A percentile compares a stretch with the other conserved stretches of the same genome.
Conservation (phyloP, 805 yeast genomes). For the Candida boidinii region DNA sequence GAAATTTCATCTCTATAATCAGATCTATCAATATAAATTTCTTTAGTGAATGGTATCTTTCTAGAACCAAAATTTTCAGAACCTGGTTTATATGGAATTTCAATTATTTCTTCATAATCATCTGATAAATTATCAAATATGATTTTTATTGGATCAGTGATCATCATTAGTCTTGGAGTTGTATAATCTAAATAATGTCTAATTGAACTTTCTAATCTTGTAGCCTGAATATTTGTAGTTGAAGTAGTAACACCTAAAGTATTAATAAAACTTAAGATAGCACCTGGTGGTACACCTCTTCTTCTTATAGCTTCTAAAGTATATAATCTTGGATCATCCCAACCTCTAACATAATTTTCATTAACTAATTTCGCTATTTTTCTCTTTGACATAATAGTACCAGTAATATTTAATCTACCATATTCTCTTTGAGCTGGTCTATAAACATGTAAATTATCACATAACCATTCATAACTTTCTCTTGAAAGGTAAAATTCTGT, state of each 20-base stretch:
- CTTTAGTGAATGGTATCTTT: slow-evolving; percentile 66
- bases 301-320: slow-evolving; percentile 92
- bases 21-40: slow-evolving; percentile 74
- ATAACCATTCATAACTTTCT: slow-evolving; percentile 96
- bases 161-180: slow-evolving; percentile 92
- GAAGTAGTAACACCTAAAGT: slow-evolving; percentile 96
- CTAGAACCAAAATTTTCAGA: slow-evolving; percentile 66
- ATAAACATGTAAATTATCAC: slow-evolving; percentile 90
- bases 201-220: slow-evolving; percentile 82
- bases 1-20: slow-evolving; percentile 70
- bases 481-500: slow-evolving; percentile 89
- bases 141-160: slow-evolving; percentile 79
- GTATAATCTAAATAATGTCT: slow-evolving; percentile 82
- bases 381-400: slow-evolving; percentile 90
- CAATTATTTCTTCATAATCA: slow-evolving; percentile 59
- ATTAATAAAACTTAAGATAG: slow-evolving; percentile 84
- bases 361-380: slow-evolving; percentile 90
- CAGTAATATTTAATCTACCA: slow-evolving; percentile 92
- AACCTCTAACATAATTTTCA: slow-evolving; percentile 76
- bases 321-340: slow-evolving; percentile 97
- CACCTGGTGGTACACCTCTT: slow-evolving; percentile 99
- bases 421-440: slow-evolving; percentile 99
- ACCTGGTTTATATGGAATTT: slow-evolving; percentile 89
- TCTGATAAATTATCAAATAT: slow-evolving; percentile 76
- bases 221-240: slow-evolving; percentile 82